Conservation (phyloP, 441 rosid genomes). For the Bocquillonia castaneifolia region DNA sequence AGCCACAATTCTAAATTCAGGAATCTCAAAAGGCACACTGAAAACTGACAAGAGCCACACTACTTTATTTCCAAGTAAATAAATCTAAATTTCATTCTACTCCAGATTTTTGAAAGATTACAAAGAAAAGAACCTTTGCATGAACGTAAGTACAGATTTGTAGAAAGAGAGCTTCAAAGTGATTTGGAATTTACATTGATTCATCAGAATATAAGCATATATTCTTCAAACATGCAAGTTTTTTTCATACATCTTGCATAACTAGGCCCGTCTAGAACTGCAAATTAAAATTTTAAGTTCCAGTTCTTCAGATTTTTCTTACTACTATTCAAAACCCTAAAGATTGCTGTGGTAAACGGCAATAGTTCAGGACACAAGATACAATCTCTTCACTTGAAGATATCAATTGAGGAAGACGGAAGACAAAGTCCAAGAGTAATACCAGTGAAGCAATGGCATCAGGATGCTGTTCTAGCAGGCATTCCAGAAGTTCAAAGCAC, state of each 20-base stretch:
- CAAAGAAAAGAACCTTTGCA: background rate
- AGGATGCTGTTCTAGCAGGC: constrained; percentile 58
- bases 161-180: background rate
- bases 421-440: constrained; percentile 25
- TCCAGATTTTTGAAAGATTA: background rate
- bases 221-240: background rate
- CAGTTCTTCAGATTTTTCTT: background rate
- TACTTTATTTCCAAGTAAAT: background rate
- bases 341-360: constrained; percentile 5
- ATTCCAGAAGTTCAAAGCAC: constrained; percentile 77
- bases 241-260: background rate
- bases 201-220: background rate
- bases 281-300: background rate
- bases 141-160: background rate
- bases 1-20: background rate
- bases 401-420: constrained; percentile 17
- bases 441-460: constrained; percentile 53
- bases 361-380: background rate
- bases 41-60: background rate
- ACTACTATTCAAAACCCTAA: constrained; percentile 6
- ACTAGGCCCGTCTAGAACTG: background rate
- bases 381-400: constrained; percentile 1
- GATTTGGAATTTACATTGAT: background rate
- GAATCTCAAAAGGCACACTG: background rate
- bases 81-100: background rate